Conservation (phyloP, 805 yeast genomes). For the Candida boleticola region DNA sequence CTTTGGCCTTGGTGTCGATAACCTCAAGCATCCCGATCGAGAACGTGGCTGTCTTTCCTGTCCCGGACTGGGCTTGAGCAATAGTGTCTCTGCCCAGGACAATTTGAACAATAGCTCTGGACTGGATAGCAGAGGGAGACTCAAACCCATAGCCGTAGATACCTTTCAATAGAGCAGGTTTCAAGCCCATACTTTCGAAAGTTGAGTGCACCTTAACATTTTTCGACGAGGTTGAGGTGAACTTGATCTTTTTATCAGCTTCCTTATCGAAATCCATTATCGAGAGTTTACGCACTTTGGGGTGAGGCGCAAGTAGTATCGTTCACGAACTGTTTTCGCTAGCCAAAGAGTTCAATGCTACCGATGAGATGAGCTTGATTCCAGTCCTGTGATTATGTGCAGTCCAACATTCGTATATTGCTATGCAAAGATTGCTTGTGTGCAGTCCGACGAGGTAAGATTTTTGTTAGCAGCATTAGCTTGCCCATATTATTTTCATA, state of each 20-base stretch:
- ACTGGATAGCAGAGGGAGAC: constrained; percentile 95
- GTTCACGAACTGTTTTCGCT: too few relatives aligned
- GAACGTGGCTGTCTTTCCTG: constrained; percentile 99
- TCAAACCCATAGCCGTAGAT: constrained; percentile 92
- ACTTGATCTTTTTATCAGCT: constrained; percentile 56
- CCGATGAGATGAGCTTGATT: too few relatives aligned
- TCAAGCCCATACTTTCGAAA: constrained; percentile 40
- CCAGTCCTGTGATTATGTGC: too few relatives aligned
- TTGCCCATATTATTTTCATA: too few relatives aligned
- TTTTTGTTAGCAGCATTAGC: too few relatives aligned
- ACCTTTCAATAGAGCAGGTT: constrained; percentile 44
- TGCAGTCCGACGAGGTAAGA: too few relatives aligned
- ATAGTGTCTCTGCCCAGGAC: constrained; percentile 91
- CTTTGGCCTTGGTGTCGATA: constrained; percentile 68
- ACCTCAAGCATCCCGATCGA: constrained; percentile 90
- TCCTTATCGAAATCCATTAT: constrained; percentile 56
- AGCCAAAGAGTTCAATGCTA: too few relatives aligned
- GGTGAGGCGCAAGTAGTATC: too few relatives aligned
- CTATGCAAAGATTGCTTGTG: too few relatives aligned
- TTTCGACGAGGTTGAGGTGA: constrained; percentile 48
- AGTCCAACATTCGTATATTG: too few relatives aligned
- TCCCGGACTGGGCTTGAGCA: constrained; percentile 99
- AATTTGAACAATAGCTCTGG: constrained; percentile 94
- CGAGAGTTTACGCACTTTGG: neutral
- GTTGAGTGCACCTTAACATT: constrained; percentile 53